Conservation (phyloP, 1,284 basidiomycete genomes). For the Tranzscheliella williamsii region DNA sequence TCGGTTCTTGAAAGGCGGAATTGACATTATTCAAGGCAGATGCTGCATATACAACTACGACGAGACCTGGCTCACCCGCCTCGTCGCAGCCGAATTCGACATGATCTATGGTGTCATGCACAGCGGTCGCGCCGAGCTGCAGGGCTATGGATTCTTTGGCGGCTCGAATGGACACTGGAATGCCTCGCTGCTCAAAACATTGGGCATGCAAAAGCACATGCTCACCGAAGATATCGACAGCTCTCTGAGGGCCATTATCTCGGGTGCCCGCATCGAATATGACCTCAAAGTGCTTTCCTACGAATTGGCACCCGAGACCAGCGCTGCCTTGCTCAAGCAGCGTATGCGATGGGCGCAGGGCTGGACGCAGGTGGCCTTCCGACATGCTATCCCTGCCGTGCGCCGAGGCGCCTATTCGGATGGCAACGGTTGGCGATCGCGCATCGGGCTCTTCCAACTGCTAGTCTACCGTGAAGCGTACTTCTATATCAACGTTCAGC, state of each 20-base stretch:
- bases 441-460: conserved; percentile 49
- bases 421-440: conserved; percentile 32
- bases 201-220: conserved; percentile 53
- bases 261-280: conserved; percentile 52
- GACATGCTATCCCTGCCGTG: conserved; percentile 42
- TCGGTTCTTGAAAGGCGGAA: conserved; percentile 48
- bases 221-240: conserved; percentile 56
- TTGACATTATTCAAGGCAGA: conserved; percentile 54
- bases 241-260: conserved; percentile 51
- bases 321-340: conserved; percentile 44
- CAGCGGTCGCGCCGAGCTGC: conserved; percentile 44
- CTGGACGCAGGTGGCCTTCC: conserved; percentile 53
- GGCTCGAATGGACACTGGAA: conserved; percentile 57
- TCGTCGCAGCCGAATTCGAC: conserved; percentile 53
- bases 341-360: conserved; percentile 54
- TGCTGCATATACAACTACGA: conserved; percentile 54
- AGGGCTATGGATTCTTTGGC: conserved; percentile 53
- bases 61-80: conserved; percentile 37
- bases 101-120: conserved; percentile 54
- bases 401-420: conserved; percentile 44
- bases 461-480: conserved; percentile 45
- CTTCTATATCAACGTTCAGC: conserved; percentile 43
- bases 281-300: conserved; percentile 49
- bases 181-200: conserved; percentile 40
- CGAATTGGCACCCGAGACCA: conserved; percentile 49